Conservation (phyloP, 768 basidiomycete genomes). For the Termitomyces heimii region DNA sequence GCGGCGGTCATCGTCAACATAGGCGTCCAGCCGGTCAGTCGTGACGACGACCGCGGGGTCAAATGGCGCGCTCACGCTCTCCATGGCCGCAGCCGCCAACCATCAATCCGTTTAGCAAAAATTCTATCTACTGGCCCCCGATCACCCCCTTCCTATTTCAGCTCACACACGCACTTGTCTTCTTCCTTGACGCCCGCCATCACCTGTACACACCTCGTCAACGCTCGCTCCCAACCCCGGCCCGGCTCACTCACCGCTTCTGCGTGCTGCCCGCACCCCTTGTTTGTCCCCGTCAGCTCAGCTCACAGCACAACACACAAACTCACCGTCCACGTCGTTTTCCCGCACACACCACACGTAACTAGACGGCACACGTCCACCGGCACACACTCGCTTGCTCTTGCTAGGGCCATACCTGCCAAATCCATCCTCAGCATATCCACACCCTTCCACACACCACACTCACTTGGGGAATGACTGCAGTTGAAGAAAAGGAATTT, state of each 20-base stretch:
- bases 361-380: conserved; percentile 52
- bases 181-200: conserved; percentile 42
- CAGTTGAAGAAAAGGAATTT: background rate
- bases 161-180: conserved; percentile 36
- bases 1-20: conserved; percentile 27
- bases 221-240: background rate
- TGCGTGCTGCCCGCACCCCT: conserved; percentile 71
- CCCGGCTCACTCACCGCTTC: conserved; percentile 43
- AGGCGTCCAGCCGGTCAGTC: conserved; percentile 36
- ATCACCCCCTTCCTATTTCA: conserved; percentile 13
- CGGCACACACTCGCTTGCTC: conserved; percentile 20
- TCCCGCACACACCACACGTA: conserved; percentile 56
- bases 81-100: background rate
- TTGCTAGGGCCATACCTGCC: conserved; percentile 6
- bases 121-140: no score
- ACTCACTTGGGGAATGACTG: background rate
- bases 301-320: background rate
- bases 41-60: conserved; percentile 45
- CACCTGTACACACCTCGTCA: conserved; percentile 27
- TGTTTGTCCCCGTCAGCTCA: conserved; percentile 3
- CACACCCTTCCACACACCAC: background rate
- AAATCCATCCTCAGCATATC: background rate
- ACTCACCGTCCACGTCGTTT: conserved; percentile 67
- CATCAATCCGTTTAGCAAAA: background rate
- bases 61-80: conserved; percentile 19